Evolutionary conservation across 495 filamentous ascomycete genomes (phyloP), one percentile per base, ranked within the genome.

Genomic region (Chaetomium tenue): DNA sequence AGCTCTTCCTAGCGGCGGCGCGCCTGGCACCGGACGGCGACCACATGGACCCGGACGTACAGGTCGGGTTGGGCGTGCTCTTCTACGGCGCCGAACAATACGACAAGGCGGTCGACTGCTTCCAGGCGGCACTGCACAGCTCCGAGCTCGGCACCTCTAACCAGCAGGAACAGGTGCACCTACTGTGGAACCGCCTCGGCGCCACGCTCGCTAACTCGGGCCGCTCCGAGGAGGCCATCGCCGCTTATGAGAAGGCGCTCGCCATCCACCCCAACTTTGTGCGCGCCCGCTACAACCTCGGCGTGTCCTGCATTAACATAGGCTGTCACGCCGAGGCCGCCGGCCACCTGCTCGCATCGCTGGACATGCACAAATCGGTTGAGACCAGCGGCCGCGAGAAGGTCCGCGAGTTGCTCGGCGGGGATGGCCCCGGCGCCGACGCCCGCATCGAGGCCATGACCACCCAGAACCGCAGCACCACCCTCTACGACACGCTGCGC

Each of bases 61-160:
- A 98, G 79, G 94, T 99, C 66, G 94, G 94, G 0, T 84, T 99
- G 2, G 94, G 95, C 44, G 95, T 98, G 22, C 87, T 99, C 40
- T 97, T 98, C 84, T 99, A 99, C 81, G 93, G 93, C 58, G 91
- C 88, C 8, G 94, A 98, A 72, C 92, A 98, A 73, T 97, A 96
- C 82, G 91, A 92, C 69, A 99, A 99, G 76, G 95, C 94, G 0
- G 95, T 98, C 54, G 94, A 99, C 81, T 99, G 95, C 79, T 99
- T 99, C 84, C 88, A 87, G 28, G 85, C 93, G 2, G 95, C 94
- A 5, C 82, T 99, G 25, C 87, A 89, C 26, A 89, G 84, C 48
- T 89, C 90, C 3, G 91, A 96, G 75, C 83, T 86, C 8, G 92
- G 93, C 52, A 82, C 82, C 11, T 82, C 83, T 53, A 96, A 96